Evolutionary conservation across 805 yeast species (phyloP), one percentile per base, ranked within the genome.

Genomic region (Candida succiphila): DNA sequence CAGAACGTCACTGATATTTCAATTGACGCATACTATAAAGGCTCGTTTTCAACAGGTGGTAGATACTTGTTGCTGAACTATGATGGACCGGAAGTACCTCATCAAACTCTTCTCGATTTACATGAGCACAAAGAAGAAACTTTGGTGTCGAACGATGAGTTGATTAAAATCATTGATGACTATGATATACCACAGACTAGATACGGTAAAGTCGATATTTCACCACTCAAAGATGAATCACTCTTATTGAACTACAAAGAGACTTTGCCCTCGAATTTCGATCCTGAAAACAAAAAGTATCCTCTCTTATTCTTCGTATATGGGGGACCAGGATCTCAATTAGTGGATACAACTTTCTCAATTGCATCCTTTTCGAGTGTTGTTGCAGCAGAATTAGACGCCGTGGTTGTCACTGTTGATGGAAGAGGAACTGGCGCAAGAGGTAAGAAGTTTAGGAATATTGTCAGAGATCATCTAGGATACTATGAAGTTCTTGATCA

Each of bases 391-490:
- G 78, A 78, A 44, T 63, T 83, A 41, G 69, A 80, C 46, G 85
- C 94, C 2, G 71, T 92, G 31, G 95, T 92, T 7, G 95, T 92
- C 1, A 83, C 95, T 1, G 94, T 92, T 4, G 98, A 92, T 57
- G 97, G 97, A 1, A 72, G 98, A 45, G 98, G 98, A 21, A 92
- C 98, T 1, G 97, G 96, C 0, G 84, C 67, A 56, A 84, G 77
- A 58, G 95, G 95, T 12, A 71, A 78, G 33, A 52, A 70, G 32
- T 92, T 78, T 62, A 74, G 95, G 52, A 71, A 81, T 19, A 54
- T 74, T 24, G 97, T 92, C 2, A 72, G 94, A 33, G 94, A 84
- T 51, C 71, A 73, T 21, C 65, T 92, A 34, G 96, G 97, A 2
- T 63, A 76, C 42, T 75, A 68, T 50, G 98, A 92, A 56, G 81